phyloP scores from a whole-genome alignment of 2,329 filamentous ascomycete genomes.

The Shiraia sp. region DNA sequence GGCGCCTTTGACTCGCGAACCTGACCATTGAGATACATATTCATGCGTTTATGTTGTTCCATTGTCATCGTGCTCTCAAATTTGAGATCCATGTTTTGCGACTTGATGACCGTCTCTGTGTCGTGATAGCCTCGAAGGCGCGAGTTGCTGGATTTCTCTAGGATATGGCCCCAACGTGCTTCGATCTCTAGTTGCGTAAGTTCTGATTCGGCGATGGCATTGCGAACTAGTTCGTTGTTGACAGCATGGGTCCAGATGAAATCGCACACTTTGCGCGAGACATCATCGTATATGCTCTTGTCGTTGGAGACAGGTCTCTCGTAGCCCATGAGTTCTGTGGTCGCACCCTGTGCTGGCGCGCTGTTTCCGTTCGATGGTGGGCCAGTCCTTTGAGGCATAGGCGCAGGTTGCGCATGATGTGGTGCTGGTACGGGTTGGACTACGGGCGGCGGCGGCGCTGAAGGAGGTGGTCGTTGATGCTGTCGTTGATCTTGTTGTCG shows the following conservation, averaged over 20 bases:
- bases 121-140: slow-evolving; percentile 70
- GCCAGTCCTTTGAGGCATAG: slow-evolving; percentile 23
- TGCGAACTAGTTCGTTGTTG: slow-evolving; percentile 61
- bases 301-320: slow-evolving; percentile 68
- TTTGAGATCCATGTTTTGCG: slow-evolving; percentile 25
- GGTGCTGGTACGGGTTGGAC: slow-evolving; percentile 4
- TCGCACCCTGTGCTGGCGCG: slow-evolving; percentile 9
- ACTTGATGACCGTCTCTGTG: slow-evolving; percentile 50
- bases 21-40: slow-evolving; percentile 78
- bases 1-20: slow-evolving; percentile 58
- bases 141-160: slow-evolving; percentile 70
- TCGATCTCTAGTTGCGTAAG: slow-evolving; percentile 87
- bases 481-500: slow-evolving; percentile 27
- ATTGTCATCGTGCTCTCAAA: slow-evolving; percentile 92
- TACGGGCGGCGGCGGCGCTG: slow-evolving; percentile 16
- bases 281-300: slow-evolving; percentile 69
- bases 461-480: slow-evolving; percentile 25
- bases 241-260: slow-evolving; percentile 77
- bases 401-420: slow-evolving; percentile 10
- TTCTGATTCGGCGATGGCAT: slow-evolving; percentile 56
- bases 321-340: slow-evolving; percentile 40
- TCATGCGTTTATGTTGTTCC: slow-evolving; percentile 85
- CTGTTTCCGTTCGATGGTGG: slow-evolving; percentile 13
- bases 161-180: slow-evolving; percentile 84
- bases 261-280: slow-evolving; percentile 77